These are phyloP conservation scores for Ganoderma leucocontextum DNA, from an alignment of 1,284 basidiomycete genomes.

Conservation along the genomic window DNA sequence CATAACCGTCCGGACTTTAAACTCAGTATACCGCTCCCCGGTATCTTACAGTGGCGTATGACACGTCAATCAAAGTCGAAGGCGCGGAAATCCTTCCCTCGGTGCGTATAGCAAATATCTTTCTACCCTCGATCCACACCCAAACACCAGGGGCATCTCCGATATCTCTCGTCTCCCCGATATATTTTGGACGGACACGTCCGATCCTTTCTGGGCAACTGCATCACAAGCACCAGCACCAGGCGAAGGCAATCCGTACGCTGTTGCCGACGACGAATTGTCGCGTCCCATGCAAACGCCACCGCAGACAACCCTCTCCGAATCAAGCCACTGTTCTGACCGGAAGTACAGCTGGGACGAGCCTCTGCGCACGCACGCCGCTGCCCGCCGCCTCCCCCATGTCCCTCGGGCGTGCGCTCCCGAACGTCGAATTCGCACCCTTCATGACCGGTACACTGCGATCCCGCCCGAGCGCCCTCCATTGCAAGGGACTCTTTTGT, in stretches of 20 bases:
- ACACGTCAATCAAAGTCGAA: background rate
- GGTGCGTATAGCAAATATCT: background rate
- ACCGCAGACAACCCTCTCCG: too few species aligned
- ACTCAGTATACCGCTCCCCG: background rate
- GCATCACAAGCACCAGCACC: background rate
- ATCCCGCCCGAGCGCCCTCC: too few species aligned
- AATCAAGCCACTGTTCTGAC: background rate
- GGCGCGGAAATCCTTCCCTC: slow-evolving; percentile 1
- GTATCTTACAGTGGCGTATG: background rate
- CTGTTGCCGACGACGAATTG: background rate
- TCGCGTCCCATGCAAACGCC: background rate
- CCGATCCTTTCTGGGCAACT: background rate
- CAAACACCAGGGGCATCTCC: background rate
- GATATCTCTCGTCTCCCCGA: background rate
- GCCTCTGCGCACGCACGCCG: background rate
- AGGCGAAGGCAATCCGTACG: background rate
- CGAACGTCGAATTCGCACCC: background rate
- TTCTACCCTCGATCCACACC: background rate
- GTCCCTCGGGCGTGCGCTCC: background rate
- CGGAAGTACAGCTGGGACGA: background rate
- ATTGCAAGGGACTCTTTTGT: too few species aligned
- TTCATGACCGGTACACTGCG: background rate
- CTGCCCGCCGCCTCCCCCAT: background rate
- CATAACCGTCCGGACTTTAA: background rate
- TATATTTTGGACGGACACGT: background rate